A percentile compares a stretch with the other conserved stretches of the same genome.
Evolutionary conservation across 2,329 filamentous ascomycete species (phyloP).

Genomic region (Neonectria coccinea): DNA sequence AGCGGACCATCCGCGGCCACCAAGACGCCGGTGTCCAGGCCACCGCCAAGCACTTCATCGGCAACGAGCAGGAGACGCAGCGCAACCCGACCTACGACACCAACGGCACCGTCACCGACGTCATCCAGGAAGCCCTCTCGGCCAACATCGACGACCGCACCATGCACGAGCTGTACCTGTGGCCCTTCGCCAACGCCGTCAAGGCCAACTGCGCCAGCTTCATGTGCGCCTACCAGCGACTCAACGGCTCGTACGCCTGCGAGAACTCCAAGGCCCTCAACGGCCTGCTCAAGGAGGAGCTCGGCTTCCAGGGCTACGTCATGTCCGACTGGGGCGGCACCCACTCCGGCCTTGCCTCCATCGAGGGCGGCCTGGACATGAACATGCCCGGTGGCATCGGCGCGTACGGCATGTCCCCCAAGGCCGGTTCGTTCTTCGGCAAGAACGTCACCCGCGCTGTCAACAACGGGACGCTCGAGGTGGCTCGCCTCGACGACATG

Average conservation of each 20-base stretch:
- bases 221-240: slow-evolving; percentile 59
- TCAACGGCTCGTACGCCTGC: slow-evolving; percentile 64
- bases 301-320: slow-evolving; percentile 61
- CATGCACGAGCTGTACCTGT: slow-evolving; percentile 63
- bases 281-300: slow-evolving; percentile 61
- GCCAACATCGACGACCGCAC: slow-evolving; percentile 69
- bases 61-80: slow-evolving; percentile 52
- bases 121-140: slow-evolving; percentile 48
- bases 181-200: slow-evolving; percentile 51
- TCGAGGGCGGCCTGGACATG: slow-evolving; percentile 62
- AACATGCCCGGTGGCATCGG: slow-evolving; percentile 62
- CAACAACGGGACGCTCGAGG: slow-evolving; percentile 59
- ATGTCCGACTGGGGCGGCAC: slow-evolving; percentile 60
- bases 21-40: slow-evolving; percentile 54
- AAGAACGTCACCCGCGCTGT: slow-evolving; percentile 60
- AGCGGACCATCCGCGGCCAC: slow-evolving; percentile 49
- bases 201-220: slow-evolving; percentile 50
- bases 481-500: slow-evolving; percentile 60
- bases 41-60: slow-evolving; percentile 55
- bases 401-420: slow-evolving; percentile 45
- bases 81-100: slow-evolving; percentile 45
- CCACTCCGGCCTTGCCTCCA: slow-evolving; percentile 55
- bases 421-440: slow-evolving; percentile 57
- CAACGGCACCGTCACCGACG: slow-evolving; percentile 43
- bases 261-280: slow-evolving; percentile 62